phyloP scores from a whole-genome alignment of 106 monocot genomes.

The Allium cepa region DNA sequence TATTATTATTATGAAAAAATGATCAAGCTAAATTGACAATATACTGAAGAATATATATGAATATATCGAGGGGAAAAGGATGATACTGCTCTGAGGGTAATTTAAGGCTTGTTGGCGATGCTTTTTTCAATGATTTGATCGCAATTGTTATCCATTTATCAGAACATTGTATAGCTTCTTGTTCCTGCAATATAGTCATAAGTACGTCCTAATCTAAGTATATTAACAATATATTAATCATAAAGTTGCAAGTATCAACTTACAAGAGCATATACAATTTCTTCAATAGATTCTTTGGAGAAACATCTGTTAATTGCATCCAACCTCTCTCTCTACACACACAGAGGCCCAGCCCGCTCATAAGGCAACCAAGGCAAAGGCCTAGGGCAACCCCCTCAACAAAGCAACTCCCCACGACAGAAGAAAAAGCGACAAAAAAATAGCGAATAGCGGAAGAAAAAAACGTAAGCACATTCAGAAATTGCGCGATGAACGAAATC shows the following conservation, averaged over 20 bases:
- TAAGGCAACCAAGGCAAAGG: no score
- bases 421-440: no score
- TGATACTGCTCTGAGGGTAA: constrained; percentile 79
- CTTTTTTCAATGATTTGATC: constrained; percentile 70
- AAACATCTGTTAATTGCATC: constrained; percentile 81
- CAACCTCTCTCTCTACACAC: no score
- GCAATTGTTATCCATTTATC: constrained; percentile 65
- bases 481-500: no score
- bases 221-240: background rate
- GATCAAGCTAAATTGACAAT: no score
- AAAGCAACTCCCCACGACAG: no score
- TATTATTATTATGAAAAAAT: no score
- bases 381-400: no score
- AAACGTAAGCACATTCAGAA: no score
- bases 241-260: constrained; percentile 40
- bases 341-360: no score
- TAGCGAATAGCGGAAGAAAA: no score
- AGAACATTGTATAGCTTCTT: constrained; percentile 32
- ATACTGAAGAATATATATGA: background rate
- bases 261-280: constrained; percentile 81
- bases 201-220: background rate
- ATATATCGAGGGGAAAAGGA: background rate
- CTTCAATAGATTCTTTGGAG: constrained; percentile 79
- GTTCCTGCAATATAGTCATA: constrained; percentile 40
- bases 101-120: constrained; percentile 87